Percentiles rank a stretch among this genome's conserved stretches.
Evolutionary conservation across 352 stramenopile genomes (phyloP).

Genomic region (Globisporangium spiculum): DNA sequence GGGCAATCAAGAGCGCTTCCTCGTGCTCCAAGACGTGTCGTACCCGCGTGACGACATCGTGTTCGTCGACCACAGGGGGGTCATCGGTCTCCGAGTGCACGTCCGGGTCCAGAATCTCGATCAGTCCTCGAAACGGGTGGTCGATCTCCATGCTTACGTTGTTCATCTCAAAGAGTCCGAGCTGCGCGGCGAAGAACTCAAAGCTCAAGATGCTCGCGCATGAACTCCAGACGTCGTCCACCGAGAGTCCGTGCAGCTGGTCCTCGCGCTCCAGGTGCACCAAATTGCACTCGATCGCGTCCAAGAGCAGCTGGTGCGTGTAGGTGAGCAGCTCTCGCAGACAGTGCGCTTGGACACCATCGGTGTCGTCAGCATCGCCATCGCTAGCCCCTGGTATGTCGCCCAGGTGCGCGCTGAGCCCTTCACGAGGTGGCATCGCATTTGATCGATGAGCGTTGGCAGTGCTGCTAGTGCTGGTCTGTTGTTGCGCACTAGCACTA

Average conservation of each 20-base stretch:
- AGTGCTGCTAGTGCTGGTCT: background rate
- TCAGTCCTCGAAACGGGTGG: conserved; percentile 71
- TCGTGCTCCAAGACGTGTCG: conserved; percentile 44
- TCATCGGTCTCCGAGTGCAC: conserved; percentile 32
- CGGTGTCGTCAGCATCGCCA: background rate
- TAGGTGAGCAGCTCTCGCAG: conserved; percentile 57
- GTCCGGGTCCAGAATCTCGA: conserved; percentile 64
- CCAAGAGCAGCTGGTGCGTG: conserved; percentile 63
- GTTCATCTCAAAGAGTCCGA: conserved; percentile 97
- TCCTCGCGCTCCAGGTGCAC: conserved; percentile 61
- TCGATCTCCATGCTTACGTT: conserved; percentile 92
- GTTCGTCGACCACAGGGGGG: conserved; percentile 16
- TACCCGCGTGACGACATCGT: conserved; percentile 36
- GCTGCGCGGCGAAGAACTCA: conserved; percentile 87
- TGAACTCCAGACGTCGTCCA: conserved; percentile 56
- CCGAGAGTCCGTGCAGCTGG: conserved; percentile 47
- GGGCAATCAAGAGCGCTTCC: conserved; percentile 22
- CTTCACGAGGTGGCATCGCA: background rate
- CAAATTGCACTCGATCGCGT: conserved; percentile 68
- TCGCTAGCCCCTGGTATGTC: background rate
- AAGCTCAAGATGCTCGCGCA: conserved; percentile 71
- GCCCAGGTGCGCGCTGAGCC: background rate
- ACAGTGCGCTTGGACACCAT: conserved; percentile 30
- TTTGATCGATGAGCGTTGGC: background rate
- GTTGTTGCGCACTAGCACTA: background rate